Evolutionary conservation across 2,329 filamentous ascomycete genomes (phyloP).

Genomic region (Trichoderma atroviride): DNA sequence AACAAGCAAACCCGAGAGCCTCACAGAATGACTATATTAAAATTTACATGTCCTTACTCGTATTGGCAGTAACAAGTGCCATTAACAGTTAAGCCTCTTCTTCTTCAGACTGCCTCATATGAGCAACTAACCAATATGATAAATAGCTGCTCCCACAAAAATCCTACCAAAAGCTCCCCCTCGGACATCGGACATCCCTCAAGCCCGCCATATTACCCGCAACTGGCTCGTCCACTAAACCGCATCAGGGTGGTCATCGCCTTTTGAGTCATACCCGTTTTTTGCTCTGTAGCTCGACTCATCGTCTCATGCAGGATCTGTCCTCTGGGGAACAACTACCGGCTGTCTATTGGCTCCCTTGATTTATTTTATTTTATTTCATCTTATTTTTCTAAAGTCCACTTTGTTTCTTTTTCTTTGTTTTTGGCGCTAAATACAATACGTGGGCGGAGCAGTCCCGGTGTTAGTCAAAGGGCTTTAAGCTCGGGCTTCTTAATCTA

Average conservation of each 20-base stretch:
- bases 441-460: background rate
- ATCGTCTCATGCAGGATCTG: background rate
- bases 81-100: background rate
- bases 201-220: constrained; percentile 32
- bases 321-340: background rate
- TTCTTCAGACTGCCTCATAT: background rate
- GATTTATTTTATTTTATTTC: background rate
- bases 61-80: background rate
- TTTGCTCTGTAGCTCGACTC: background rate
- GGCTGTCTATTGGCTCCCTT: background rate
- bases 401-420: background rate
- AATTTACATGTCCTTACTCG: background rate
- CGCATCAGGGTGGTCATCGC: background rate
- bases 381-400: background rate
- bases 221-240: constrained; percentile 3
- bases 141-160: background rate
- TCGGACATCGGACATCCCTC: constrained; percentile 38
- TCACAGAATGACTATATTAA: background rate
- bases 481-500: background rate
- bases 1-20: background rate
- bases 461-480: background rate
- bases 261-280: constrained; percentile 1
- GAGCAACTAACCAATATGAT: background rate
- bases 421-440: background rate
- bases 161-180: constrained; percentile 2